Conservation (phyloP, 208 protist species). For the Acanthamoeba sp. region DNA sequence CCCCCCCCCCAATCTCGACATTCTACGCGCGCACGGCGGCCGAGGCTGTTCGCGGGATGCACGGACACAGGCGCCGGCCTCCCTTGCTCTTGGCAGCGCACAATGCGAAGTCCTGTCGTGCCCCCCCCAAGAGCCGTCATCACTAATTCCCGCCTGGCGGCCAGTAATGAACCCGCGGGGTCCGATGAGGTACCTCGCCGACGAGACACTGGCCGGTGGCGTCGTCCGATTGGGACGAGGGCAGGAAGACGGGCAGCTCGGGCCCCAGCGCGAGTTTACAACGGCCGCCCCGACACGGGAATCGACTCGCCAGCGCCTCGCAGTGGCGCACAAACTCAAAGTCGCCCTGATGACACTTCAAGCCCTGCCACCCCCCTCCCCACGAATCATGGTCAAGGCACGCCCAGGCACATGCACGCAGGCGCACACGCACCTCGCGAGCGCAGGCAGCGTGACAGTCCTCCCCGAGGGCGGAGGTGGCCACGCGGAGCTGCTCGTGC, state of each 20-base stretch:
- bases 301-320: not conserved
- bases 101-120: not conserved
- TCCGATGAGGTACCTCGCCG: not conserved
- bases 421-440: not conserved
- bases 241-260: not conserved
- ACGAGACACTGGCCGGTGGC: not conserved
- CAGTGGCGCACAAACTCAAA: slow-evolving; percentile 67
- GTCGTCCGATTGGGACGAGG: not conserved
- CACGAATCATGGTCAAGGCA: too few relatives aligned
- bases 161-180: not conserved
- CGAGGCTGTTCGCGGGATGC: slow-evolving; percentile 19
- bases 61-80: slow-evolving; percentile 15
- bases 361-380: not conserved
- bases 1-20: not conserved
- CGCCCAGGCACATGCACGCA: not conserved
- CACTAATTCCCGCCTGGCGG: not conserved
- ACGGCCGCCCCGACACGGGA: not conserved
- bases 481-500: not conserved
- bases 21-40: not conserved
- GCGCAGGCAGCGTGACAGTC: not conserved
- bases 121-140: too few relatives aligned
- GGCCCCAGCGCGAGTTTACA: slow-evolving; percentile 2
- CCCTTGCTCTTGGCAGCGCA: not conserved
- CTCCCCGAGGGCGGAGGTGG: slow-evolving; percentile 16
- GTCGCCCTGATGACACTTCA: not conserved